phyloP scores from a whole-genome alignment of 2,329 filamentous ascomycete genomes.

The Truncatella angustata region DNA sequence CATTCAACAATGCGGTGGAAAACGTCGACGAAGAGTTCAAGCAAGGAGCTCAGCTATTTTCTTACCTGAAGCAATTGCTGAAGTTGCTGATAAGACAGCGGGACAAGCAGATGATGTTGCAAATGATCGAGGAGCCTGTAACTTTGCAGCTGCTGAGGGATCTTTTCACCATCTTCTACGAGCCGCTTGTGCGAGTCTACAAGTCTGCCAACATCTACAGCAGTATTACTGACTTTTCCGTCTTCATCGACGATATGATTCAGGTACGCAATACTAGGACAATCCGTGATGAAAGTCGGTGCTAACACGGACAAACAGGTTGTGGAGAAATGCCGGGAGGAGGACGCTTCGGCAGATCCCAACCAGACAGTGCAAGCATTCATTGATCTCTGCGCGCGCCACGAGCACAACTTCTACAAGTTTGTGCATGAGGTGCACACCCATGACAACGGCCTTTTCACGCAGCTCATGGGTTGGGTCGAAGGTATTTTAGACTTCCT shows the following conservation, averaged over 20 bases:
- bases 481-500: slow-evolving; percentile 94
- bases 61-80: slow-evolving; percentile 88
- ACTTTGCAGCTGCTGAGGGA: slow-evolving; percentile 95
- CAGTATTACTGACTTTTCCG: slow-evolving; percentile 93
- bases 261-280: slow-evolving; percentile 47
- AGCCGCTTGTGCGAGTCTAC: slow-evolving; percentile 93
- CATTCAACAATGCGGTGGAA: slow-evolving; percentile 92
- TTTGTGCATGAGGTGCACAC: slow-evolving; percentile 97
- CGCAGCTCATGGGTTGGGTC: slow-evolving; percentile 94
- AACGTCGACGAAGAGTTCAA: slow-evolving; percentile 86
- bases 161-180: slow-evolving; percentile 98
- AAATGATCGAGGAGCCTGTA: slow-evolving; percentile 93
- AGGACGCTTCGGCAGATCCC: slow-evolving; percentile 88
- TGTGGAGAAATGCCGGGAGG: slow-evolving; percentile 63
- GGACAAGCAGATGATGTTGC: slow-evolving; percentile 97
- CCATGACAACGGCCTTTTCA: slow-evolving; percentile 95
- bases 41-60: slow-evolving; percentile 87
- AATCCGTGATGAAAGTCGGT: background rate
- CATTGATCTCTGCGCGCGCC: slow-evolving; percentile 91
- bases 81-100: slow-evolving; percentile 89
- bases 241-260: slow-evolving; percentile 92
- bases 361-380: slow-evolving; percentile 98
- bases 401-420: slow-evolving; percentile 97
- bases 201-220: slow-evolving; percentile 98
- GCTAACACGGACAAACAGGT: slow-evolving; percentile 40